Evolutionary conservation across 805 yeast genomes (phyloP), one percentile per base, ranked within the genome.

Genomic region (Spathaspora arborariae): DNA sequence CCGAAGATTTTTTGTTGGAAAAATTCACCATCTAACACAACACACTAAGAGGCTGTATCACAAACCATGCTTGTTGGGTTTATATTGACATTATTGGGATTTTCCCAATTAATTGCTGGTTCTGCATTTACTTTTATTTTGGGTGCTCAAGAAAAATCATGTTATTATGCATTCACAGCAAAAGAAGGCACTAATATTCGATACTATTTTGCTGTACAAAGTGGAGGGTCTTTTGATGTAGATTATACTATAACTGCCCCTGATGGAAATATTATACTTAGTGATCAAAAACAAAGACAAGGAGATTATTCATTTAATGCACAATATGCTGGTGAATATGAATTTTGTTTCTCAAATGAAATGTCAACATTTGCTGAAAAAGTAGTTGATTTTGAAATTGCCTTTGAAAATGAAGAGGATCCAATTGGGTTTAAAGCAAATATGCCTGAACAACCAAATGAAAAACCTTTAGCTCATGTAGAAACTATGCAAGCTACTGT

Each of bases 281-380:
- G 68, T 27, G 85, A 84, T 45, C 69, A 71, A 41, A 81, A 82
- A 54, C 81, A 82, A 61, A 79, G 85, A 63, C 92, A 85, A 63
- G 96, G 91, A 10, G 96, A 89, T 59, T 84, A 84, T 72, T 72
- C 80, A 5, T 82, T 90, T 62, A 72, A 68, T 18, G 95, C 88
- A 19, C 80, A 78, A 37, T 60, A 63, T 44, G 62, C 65, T 16
- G 97, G 97, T 38, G 96, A 90, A 64, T 90, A 88, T 71, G 85
- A 84, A 64, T 84, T 90, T 64, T 90, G 97, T 68, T 88, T 90
- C 71, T 69, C 81, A 57, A 86, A 88, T 65, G 86, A 81, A 51
- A 85, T 85, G 87, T 80, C 88, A 4, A 84, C 91, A 3, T 81
- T 81, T 62, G 84, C 90, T 45, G 91, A 86, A 60, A 89, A 88